Evolutionary conservation across 2,329 filamentous ascomycete genomes (phyloP), one percentile per base, ranked within the genome.

Genomic region (Penicillium capsulatum): DNA sequence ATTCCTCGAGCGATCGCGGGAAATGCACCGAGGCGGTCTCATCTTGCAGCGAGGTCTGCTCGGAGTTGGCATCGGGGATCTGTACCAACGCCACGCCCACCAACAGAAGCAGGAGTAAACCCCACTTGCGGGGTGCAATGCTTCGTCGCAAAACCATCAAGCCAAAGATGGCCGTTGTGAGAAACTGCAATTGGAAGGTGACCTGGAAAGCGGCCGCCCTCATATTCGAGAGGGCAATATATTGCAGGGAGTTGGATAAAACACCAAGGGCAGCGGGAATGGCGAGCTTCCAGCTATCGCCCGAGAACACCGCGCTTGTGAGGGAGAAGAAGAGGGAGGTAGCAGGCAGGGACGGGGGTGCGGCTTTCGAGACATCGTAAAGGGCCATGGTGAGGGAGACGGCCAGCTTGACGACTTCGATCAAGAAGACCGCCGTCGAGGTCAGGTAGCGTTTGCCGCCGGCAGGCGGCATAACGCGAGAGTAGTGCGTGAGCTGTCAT

Each of bases 191-290:
- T 67, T 98, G 91, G 62, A 92, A 94, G 17, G 92, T 80, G 43
- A 95, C 83, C 65, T 96, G 90, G 60, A 96, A 97, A 38, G 91
- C 89, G 3, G 92, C 88, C 0, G 91, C 86, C 57, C 94, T 88
- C 54, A 97, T 66, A 53, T 97, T 96, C 45, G 86, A 88, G 8
- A 96, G 80, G 1, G 88, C 91, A 36, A 94, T 78, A 59, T 96
- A 98, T 63, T 96, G 88, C 38, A 97, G 70, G n/a, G 86, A 85
- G 59, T 96, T 97, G 57, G 96, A 88, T 17, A 96, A 63, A 0
- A 91, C 95, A 61, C 95, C 97, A 2, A 97, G 73, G 3, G 81
- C 76, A 3, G 91, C 92, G 0, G 91, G 92, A 29, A 97, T 81
- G 7, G 87, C 88, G 48, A 98, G 70, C 65, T 95, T 95, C 91